Conservation (phyloP, 345 rosid genomes). For the Pelargonium nanum region DNA sequence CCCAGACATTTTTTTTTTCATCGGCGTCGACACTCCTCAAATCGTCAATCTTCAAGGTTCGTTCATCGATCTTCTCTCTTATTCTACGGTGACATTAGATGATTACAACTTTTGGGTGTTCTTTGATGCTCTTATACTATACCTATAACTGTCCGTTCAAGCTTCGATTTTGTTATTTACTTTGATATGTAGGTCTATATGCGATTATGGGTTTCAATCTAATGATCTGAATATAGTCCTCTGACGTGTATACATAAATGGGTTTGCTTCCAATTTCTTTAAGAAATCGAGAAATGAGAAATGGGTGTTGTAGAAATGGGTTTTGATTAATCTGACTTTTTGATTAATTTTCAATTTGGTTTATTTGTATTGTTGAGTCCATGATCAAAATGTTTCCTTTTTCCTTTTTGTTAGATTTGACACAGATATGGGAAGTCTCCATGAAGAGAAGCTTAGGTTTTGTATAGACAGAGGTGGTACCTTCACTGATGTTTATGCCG, state of each 20-base stretch:
- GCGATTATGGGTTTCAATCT: background rate
- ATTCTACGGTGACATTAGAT: background rate
- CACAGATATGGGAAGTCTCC: constrained; percentile 33
- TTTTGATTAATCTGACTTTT: too few relatives aligned
- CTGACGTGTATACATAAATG: too few relatives aligned
- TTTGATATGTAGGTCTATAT: too few relatives aligned
- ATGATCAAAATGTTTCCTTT: too few relatives aligned
- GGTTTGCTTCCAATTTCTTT: background rate
- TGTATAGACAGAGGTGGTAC: constrained; percentile 96
- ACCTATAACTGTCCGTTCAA: too few relatives aligned
- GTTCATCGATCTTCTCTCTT: background rate
- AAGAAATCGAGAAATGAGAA: too few relatives aligned
- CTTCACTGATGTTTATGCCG: constrained; percentile 94
- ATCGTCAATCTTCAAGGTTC: background rate
- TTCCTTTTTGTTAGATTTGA: background rate
- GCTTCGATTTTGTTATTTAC: background rate
- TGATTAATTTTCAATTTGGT: too few relatives aligned
- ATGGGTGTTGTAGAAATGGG: too few relatives aligned
- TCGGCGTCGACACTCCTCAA: background rate
- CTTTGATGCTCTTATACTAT: background rate
- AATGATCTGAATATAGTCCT: background rate
- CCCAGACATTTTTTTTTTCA: background rate
- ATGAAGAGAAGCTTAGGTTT: constrained; percentile 55
- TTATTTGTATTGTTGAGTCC: too few relatives aligned
- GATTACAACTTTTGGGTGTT: background rate